Conservation (phyloP, 2,329 filamentous ascomycete genomes). For the Cladosporium sp. region DNA sequence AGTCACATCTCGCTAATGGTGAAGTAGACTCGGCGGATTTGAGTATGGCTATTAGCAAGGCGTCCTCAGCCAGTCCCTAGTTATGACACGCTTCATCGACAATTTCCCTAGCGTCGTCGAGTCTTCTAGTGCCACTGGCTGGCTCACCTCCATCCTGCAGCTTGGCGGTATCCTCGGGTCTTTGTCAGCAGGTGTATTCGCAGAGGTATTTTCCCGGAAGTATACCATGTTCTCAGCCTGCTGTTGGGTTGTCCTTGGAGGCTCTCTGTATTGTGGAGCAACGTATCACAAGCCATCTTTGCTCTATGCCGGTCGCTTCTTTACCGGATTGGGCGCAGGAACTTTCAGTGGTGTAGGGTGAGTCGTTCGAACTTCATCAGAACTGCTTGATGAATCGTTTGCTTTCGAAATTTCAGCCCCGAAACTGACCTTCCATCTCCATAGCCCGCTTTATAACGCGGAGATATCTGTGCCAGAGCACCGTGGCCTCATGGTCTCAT, state of each 20-base stretch:
- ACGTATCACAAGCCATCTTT: conserved; percentile 10
- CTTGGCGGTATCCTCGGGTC: conserved; percentile 12
- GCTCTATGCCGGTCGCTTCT: conserved; percentile 1
- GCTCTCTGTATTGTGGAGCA: conserved; percentile 14
- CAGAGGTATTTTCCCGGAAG: conserved; percentile 1
- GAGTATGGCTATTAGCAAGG: conserved; percentile 54
- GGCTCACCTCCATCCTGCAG: conserved; percentile 18
- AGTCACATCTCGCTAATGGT: too few species aligned
- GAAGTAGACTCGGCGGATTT: conserved; percentile 49
- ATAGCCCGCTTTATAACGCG: conserved; percentile 1
- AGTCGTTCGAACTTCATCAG: too few species aligned
- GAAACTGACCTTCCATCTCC: neutral
- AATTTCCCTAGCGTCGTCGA: conserved; percentile 15
- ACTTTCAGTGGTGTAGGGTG: neutral
- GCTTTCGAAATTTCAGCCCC: neutral
- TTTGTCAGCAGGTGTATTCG: neutral
- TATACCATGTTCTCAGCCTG: conserved; percentile 3
- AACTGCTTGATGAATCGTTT: too few species aligned
- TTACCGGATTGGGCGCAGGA: conserved; percentile 4
- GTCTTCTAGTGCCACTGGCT: conserved; percentile 14
- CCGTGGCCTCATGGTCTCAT: conserved; percentile 1
- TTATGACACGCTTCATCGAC: conserved; percentile 39
- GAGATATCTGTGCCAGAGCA: neutral
- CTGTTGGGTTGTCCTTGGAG: conserved; percentile 1
- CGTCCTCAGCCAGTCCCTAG: conserved; percentile 50